These are phyloP conservation scores for Salix viminalis DNA, from an alignment of 345 rosid species.

Conservation along the genomic window DNA sequence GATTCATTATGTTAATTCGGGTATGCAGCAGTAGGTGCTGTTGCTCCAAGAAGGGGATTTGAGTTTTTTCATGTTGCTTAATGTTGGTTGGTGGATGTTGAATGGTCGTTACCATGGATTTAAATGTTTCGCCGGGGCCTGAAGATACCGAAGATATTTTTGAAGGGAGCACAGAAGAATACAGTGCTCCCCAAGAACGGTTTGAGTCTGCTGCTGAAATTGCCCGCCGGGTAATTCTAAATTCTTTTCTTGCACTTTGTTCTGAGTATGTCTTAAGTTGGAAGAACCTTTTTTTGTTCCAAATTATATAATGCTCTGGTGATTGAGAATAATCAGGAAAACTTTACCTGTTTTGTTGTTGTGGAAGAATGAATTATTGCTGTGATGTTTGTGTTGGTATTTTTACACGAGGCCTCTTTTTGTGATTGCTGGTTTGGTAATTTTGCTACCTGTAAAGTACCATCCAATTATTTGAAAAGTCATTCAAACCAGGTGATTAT, in stretches of 20 bases:
- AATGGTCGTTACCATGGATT: conserved; percentile 76
- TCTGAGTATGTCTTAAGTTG: neutral
- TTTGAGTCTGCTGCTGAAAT: conserved; percentile 59
- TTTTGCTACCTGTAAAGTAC: neutral
- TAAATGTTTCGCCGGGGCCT: conserved; percentile 65
- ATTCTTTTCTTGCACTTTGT: neutral
- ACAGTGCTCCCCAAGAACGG: conserved; percentile 46
- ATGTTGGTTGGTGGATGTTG: conserved; percentile 39
- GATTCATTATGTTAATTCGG: neutral
- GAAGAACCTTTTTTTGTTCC: neutral
- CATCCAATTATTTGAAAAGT: neutral
- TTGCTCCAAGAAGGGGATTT: conserved; percentile 2
- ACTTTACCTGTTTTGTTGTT: neutral
- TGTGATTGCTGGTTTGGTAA: neutral
- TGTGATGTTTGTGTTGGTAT: neutral
- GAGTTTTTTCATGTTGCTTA: conserved; percentile 13
- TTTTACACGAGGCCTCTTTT: neutral
- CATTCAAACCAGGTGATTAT: neutral
- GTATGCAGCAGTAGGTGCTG: neutral
- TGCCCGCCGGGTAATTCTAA: conserved; percentile 53
- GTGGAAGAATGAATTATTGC: neutral
- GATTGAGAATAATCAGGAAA: neutral
- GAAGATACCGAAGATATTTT: conserved; percentile 71
- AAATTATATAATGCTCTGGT: neutral
- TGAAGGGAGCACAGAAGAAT: conserved; percentile 43